Evolutionary conservation across 1,139 yeast species (phyloP), one percentile per base, ranked within the genome.

Genomic region (Candida neerlandica): DNA sequence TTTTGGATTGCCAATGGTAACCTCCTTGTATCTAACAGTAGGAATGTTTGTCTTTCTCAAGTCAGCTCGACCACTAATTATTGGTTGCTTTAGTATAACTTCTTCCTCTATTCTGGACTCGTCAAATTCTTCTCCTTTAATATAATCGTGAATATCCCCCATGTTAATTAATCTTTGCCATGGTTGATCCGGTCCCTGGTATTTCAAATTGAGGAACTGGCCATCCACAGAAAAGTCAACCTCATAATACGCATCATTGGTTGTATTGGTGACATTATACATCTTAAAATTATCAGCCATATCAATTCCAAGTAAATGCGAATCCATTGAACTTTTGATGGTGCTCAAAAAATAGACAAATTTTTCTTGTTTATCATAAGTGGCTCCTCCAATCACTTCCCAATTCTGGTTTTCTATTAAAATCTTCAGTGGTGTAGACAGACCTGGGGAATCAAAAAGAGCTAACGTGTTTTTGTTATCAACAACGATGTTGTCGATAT

Each of bases 401-500:
- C 41, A 43, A 15, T 43, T 41, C 1, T 86, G 84, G 5, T 81
- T 78, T 23, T 70, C 77, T 30, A 78, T 75, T 35, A 90, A 64
- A 14, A 84, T 53, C 43, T 66, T 72, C 38, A 42, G 40, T 9
- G 55, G 50, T 1, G 37, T n/a, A 5, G 64, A 63, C 4, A 88
- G 86, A 6, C 65, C 64, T 0, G 67, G 47, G 1, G 83, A 59
- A 6, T 82, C 73, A 60, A 84, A 92, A 54, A 81, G 78, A 0
- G 85, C 96, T 43, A 94, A 66, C 59, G 89, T 96, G 49, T 81
- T 82, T 59, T 86, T 85, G 49, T 84, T 78, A 46, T 63, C 50
- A 29, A 77, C 77, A n/a, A 85, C 84, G 10, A 87, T 73, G 4
- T 84, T 78, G 61, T 94, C 98, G 47, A 94, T 72, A 61, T 89